Evolutionary conservation across 257 asterid species (phyloP).

Genomic region (Ligustrum vulgare): DNA sequence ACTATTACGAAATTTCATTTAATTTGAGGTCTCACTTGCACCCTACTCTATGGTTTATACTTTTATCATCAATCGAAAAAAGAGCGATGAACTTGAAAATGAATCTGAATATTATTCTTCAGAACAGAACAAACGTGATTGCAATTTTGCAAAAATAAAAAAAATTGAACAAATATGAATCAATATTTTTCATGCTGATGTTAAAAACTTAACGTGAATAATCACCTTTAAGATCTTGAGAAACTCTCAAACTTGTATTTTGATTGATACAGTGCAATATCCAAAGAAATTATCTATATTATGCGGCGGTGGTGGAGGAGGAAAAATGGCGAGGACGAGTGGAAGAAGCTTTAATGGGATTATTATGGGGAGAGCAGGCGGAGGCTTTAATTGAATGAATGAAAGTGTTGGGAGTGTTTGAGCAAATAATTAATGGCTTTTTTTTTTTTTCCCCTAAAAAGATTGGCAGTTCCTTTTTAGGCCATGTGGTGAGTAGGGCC

Average conservation of each 20-base stretch:
- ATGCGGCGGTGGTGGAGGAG: constrained; percentile 12
- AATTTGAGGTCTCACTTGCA: background rate
- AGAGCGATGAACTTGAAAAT: constrained; percentile 14
- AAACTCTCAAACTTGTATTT: background rate
- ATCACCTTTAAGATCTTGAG: constrained; percentile 26
- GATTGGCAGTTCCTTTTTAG: background rate
- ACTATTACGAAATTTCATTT: background rate
- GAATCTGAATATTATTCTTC: background rate
- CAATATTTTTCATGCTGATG: background rate
- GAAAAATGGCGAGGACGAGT: constrained; percentile 18
- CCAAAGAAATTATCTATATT: background rate
- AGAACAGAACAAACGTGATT: background rate
- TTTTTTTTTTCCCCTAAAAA: background rate
- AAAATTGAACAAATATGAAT: background rate
- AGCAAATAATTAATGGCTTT: constrained; percentile 1
- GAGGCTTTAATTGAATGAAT: constrained; percentile 18
- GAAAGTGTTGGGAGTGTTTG: background rate
- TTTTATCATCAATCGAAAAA: background rate
- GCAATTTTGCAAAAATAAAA: background rate
- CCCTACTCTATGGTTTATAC: background rate
- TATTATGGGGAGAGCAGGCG: constrained; percentile 32
- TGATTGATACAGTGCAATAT: constrained; percentile 15
- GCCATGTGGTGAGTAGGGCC: constrained; percentile 4
- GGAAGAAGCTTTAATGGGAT: constrained; percentile 37
- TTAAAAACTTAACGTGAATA: background rate